Conservation (phyloP, 441 rosid genomes). For the Adansonia gregorii region DNA sequence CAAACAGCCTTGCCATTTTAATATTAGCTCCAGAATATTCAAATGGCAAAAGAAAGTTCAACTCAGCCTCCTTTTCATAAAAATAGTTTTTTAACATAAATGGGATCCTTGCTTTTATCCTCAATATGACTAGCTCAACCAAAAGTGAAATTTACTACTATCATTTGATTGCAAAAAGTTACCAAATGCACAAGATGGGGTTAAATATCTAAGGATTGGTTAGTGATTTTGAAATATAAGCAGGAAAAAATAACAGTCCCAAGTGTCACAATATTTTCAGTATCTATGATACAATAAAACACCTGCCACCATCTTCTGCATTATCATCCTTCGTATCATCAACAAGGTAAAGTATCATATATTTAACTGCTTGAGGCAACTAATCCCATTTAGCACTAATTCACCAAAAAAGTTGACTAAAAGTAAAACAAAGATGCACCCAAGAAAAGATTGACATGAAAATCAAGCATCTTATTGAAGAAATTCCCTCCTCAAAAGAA, state of each 20-base stretch:
- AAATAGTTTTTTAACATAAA: background rate
- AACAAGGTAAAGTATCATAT: conserved; percentile 12
- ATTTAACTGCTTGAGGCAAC: background rate
- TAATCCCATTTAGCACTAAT: background rate
- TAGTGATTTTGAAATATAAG: background rate
- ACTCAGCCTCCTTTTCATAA: background rate
- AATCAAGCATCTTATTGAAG: background rate
- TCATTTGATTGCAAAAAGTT: background rate
- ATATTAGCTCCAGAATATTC: conserved; percentile 1
- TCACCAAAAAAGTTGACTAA: background rate
- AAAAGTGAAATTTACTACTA: conserved; percentile 6
- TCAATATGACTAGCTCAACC: background rate
- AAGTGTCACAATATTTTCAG: background rate
- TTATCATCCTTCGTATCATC: background rate
- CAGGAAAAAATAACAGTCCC: background rate
- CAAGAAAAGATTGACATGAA: conserved; percentile 5
- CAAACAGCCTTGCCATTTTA: background rate
- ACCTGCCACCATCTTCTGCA: background rate
- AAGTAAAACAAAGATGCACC: background rate
- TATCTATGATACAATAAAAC: background rate
- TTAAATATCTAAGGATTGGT: conserved; percentile 9
- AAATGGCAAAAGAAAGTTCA: background rate
- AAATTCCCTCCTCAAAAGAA: background rate
- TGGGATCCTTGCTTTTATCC: background rate
- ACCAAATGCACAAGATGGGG: background rate